phyloP scores from a whole-genome alignment of 2,329 filamentous ascomycete genomes.

The Claviceps sp. region DNA sequence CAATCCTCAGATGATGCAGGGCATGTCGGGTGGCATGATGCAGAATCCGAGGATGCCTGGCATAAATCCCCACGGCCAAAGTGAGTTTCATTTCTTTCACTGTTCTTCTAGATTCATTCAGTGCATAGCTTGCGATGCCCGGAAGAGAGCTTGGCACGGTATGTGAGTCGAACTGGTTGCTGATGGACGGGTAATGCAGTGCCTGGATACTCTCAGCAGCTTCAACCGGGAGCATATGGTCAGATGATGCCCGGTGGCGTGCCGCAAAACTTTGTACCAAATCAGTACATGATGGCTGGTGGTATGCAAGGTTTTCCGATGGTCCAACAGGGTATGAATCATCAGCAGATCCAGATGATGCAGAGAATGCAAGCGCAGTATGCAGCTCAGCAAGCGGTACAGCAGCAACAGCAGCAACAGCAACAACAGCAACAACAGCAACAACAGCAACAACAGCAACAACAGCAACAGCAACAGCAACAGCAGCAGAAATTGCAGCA shows the following conservation, averaged over 20 bases:
- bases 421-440: constrained; percentile 14
- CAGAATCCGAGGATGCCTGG: constrained; percentile 45
- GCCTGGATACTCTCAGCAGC: constrained; percentile 46
- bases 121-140: background rate
- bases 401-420: constrained; percentile 21
- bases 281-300: constrained; percentile 36
- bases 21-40: constrained; percentile 47
- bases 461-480: constrained; percentile 15
- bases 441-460: constrained; percentile 18
- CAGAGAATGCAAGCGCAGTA: constrained; percentile 27
- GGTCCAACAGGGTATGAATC: constrained; percentile 37
- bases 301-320: constrained; percentile 43
- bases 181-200: constrained; percentile 23
- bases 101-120: background rate
- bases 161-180: background rate
- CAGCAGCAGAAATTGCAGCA: constrained; percentile 9
- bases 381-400: constrained; percentile 8
- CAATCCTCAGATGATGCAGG: constrained; percentile 42
- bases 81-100: constrained; percentile 27
- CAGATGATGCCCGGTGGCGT: constrained; percentile 34
- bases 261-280: constrained; percentile 37
- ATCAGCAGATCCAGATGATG: constrained; percentile 30
- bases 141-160: no score
- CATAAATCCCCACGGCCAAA: constrained; percentile 46
- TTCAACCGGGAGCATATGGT: constrained; percentile 43